These are phyloP conservation scores for Fusarium nematophilum DNA, from an alignment of 2,329 filamentous ascomycete species.

Conservation along the genomic window DNA sequence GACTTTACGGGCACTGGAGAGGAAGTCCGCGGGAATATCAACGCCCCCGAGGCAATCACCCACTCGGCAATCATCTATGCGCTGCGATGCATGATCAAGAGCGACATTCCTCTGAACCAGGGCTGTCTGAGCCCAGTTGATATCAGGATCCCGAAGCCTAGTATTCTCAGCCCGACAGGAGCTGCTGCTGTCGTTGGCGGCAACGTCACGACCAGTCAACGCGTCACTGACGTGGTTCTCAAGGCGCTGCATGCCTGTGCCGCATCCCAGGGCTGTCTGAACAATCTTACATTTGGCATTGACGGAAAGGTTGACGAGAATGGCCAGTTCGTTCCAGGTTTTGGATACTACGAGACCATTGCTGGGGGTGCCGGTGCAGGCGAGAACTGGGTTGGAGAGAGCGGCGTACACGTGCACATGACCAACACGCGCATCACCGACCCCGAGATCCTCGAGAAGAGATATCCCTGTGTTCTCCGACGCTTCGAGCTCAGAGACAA, in stretches of 20 bases:
- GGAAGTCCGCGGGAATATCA: too few species aligned
- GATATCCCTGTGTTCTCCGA: constrained; percentile 49
- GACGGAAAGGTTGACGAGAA: too few species aligned
- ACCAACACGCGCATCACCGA: constrained; percentile 89
- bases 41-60: constrained; percentile 46
- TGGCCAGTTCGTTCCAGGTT: constrained; percentile 68
- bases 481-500: constrained; percentile 46
- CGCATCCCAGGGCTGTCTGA: too few species aligned
- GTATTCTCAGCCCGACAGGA: constrained; percentile 67
- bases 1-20: too few species aligned
- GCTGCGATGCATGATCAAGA: constrained; percentile 80
- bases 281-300: too few species aligned
- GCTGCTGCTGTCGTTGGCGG: too few species aligned
- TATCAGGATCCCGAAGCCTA: constrained; percentile 77
- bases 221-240: too few species aligned
- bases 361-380: constrained; percentile 81
- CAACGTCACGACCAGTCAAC: too few species aligned
- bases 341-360: constrained; percentile 90
- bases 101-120: constrained; percentile 88
- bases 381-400: constrained; percentile 76
- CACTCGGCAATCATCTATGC: constrained; percentile 82
- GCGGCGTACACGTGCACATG: constrained; percentile 84
- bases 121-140: constrained; percentile 82
- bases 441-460: constrained; percentile 76
- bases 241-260: too few species aligned